Evolutionary conservation across 257 asterid species (phyloP).

Genomic region (Solanum medicagineum): DNA sequence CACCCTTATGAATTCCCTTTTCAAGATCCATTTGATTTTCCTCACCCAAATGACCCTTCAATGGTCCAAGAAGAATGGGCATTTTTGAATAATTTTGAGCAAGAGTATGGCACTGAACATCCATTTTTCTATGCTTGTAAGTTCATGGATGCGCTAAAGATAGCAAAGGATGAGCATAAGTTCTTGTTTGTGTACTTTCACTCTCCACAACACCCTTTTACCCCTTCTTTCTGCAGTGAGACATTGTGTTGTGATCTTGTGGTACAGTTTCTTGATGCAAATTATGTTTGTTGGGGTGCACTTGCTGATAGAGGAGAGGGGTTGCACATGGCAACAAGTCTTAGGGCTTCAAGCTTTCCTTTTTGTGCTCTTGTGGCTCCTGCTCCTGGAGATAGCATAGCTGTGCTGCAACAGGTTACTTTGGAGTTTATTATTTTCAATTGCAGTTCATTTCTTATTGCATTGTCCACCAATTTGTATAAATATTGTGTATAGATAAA

Average conservation of each 20-base stretch:
- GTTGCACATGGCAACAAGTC: constrained; percentile 29
- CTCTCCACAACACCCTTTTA: constrained; percentile 61
- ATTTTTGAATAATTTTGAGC: constrained; percentile 53
- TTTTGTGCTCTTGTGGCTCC: constrained; percentile 79
- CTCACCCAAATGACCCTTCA: constrained; percentile 5
- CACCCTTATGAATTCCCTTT: constrained; percentile 21
- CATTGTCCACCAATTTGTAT: background rate
- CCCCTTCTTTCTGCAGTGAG: constrained; percentile 54
- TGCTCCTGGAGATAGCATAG: constrained; percentile 47
- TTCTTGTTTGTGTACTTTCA: constrained; percentile 68
- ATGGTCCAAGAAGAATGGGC: constrained; percentile 55
- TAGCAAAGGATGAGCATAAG: constrained; percentile 52
- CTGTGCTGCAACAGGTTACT: constrained; percentile 61
- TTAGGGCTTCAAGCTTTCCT: constrained; percentile 46
- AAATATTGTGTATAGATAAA: background rate
- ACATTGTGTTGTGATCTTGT: constrained; percentile 63
- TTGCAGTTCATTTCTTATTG: background rate
- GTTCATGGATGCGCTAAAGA: constrained; percentile 47
- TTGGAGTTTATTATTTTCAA: background rate
- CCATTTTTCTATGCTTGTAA: constrained; percentile 78
- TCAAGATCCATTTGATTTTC: constrained; percentile 11
- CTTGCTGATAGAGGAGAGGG: constrained; percentile 58
- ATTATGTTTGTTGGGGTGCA: constrained; percentile 77
- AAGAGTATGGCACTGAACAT: constrained; percentile 46
- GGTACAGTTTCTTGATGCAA: constrained; percentile 75